Percentiles rank a stretch among this genome's conserved stretches.
phyloP scores from a whole-genome alignment of 495 filamentous ascomycete genomes.

The Lasiosphaeriaceae sp. region DNA sequence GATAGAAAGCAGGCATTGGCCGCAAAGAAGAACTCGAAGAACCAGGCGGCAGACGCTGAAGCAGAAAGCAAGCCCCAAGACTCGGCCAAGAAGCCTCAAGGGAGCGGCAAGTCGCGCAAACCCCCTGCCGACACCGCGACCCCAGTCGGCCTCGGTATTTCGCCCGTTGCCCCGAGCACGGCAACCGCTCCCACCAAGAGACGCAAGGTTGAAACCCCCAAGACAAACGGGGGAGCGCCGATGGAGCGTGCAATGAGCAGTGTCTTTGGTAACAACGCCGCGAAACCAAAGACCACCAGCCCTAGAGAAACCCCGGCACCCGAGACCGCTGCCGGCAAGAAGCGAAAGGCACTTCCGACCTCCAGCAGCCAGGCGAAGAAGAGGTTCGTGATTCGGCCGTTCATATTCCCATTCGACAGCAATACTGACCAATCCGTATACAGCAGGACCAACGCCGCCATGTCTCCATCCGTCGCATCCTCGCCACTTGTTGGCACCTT shows the following conservation, averaged over 20 bases:
- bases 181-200: constrained; percentile 60
- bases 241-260: constrained; percentile 72
- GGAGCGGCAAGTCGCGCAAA: constrained; percentile 60
- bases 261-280: constrained; percentile 45
- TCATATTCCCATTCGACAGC: neutral
- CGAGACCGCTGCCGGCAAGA: constrained; percentile 51
- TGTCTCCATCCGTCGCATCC: constrained; percentile 66
- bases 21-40: constrained; percentile 65
- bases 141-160: constrained; percentile 54
- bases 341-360: constrained; percentile 66
- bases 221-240: constrained; percentile 48
- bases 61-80: constrained; percentile 51
- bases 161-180: constrained; percentile 36
- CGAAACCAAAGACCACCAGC: constrained; percentile 52
- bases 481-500: constrained; percentile 68
- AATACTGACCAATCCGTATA: constrained; percentile 12
- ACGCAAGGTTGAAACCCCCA: constrained; percentile 71
- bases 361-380: constrained; percentile 62
- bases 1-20: constrained; percentile 72
- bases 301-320: constrained; percentile 59
- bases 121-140: constrained; percentile 44
- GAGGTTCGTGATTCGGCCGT: constrained; percentile 48
- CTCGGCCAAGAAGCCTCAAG: constrained; percentile 54
- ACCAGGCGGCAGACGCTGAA: constrained; percentile 35
- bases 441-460: constrained; percentile 34